Percentiles rank a stretch among this genome's conserved stretches.
phyloP scores from a whole-genome alignment of 495 filamentous ascomycete species.

The Immersiella caudata region DNA sequence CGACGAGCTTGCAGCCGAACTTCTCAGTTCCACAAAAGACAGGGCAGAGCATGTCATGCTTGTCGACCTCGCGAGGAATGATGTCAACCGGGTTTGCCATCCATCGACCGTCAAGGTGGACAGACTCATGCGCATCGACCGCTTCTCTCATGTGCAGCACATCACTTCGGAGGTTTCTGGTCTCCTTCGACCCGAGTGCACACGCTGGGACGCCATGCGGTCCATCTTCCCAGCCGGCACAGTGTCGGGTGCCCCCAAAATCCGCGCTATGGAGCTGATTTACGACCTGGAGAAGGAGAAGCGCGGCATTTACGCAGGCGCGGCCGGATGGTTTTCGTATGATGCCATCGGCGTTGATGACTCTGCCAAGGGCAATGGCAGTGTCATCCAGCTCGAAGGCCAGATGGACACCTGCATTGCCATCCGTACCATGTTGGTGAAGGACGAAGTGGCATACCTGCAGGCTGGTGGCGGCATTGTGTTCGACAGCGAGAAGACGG shows the following conservation, averaged over 20 bases:
- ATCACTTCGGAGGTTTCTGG: constrained; percentile 94
- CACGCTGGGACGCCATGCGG: constrained; percentile 92
- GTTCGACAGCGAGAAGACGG: constrained; percentile 89
- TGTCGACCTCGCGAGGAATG: constrained; percentile 95
- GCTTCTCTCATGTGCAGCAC: constrained; percentile 96
- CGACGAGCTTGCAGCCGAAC: constrained; percentile 72
- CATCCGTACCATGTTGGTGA: constrained; percentile 93
- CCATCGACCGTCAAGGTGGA: constrained; percentile 86
- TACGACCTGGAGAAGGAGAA: constrained; percentile 92
- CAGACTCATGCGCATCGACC: constrained; percentile 91
- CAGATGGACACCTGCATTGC: constrained; percentile 99
- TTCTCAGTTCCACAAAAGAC: constrained; percentile 84
- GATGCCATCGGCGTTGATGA: constrained; percentile 50
- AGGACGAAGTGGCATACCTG: constrained; percentile 87
- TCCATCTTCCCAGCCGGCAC: constrained; percentile 96
- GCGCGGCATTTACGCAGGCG: constrained; percentile 94
- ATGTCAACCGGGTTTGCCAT: constrained; percentile 95
- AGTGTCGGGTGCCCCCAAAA: constrained; percentile 92
- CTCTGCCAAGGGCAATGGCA: constrained; percentile 29
- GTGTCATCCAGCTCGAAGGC: constrained; percentile 55
- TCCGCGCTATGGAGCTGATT: constrained; percentile 94
- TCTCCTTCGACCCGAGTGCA: constrained; percentile 76
- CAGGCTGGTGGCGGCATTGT: constrained; percentile 98
- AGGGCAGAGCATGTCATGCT: constrained; percentile 98
- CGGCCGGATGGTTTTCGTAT: constrained; percentile 90